phyloP scores from a whole-genome alignment of 176 grass and related monocot genomes.

The Leersia perrieri region DNA sequence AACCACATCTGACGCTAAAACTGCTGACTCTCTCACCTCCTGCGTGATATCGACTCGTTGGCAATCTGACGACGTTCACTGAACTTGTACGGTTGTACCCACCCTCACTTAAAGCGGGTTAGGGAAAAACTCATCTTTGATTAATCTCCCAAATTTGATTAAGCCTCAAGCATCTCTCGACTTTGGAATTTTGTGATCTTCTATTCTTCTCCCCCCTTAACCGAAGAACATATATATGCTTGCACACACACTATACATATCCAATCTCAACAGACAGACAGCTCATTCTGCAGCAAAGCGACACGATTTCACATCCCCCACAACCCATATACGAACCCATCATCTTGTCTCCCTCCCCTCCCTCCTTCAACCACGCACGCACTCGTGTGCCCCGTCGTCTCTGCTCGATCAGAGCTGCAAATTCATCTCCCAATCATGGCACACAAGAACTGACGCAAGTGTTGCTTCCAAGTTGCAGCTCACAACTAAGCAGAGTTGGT shows the following conservation, averaged over 20 bases:
- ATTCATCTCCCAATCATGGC: neutral
- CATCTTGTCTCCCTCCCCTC: slow-evolving; percentile 12
- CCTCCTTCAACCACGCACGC: neutral
- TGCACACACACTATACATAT: neutral
- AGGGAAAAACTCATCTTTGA: neutral
- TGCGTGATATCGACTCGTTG: neutral
- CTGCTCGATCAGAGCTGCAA: slow-evolving; percentile 10
- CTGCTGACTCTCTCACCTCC: neutral
- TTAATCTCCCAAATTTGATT: neutral
- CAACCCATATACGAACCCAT: slow-evolving; percentile 2
- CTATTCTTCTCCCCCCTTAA: neutral
- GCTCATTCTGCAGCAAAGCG: slow-evolving; percentile 28
- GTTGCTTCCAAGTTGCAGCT: neutral
- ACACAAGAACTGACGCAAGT: neutral
- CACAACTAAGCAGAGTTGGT: neutral
- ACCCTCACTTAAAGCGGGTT: slow-evolving; percentile 1
- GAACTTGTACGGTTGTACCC: neutral
- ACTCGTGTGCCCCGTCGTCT: slow-evolving; percentile 23
- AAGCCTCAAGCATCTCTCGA: neutral
- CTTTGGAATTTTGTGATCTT: neutral
- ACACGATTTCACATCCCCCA: neutral
- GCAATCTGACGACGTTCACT: neutral
- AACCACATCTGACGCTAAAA: neutral
- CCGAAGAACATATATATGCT: neutral
- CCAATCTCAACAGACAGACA: slow-evolving; percentile 36